These are phyloP conservation scores for Populus davidiana DNA, from an alignment of 345 rosid species.

Conservation along the genomic window DNA sequence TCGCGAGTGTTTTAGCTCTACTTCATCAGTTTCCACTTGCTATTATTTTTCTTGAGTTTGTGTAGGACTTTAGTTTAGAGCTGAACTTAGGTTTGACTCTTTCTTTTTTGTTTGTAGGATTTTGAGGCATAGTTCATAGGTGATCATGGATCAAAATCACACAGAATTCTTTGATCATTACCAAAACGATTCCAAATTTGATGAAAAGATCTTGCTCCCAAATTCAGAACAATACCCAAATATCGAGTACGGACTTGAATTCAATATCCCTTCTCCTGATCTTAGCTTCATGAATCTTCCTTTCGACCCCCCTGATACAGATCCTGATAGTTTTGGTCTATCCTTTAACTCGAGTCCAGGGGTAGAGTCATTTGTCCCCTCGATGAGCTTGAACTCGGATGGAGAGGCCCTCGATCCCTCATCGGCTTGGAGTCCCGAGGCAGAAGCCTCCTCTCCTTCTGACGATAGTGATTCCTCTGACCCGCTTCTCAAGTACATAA, in stretches of 20 bases:
- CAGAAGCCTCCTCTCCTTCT: constrained; percentile 24
- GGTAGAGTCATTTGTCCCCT: constrained; percentile 9
- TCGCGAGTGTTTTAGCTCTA: no score
- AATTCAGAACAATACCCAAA: constrained; percentile 4
- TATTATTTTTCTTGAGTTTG: neutral
- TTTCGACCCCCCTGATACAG: constrained; percentile 12
- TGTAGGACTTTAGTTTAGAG: neutral
- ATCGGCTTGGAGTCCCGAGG: constrained; percentile 29
- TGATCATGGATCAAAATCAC: constrained; percentile 17
- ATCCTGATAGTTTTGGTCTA: neutral
- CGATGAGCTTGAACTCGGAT: neutral
- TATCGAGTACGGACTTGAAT: neutral
- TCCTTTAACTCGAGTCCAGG: constrained; percentile 11
- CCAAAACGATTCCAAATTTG: neutral
- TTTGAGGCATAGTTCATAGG: neutral
- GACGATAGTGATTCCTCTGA: constrained; percentile 27
- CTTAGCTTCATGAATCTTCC: constrained; percentile 10
- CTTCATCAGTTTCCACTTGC: neutral
- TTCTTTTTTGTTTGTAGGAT: neutral
- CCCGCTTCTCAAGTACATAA: constrained; percentile 28
- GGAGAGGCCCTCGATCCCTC: constrained; percentile 9
- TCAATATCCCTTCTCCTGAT: constrained; percentile 14
- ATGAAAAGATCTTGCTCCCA: constrained; percentile 1
- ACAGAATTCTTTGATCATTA: neutral
- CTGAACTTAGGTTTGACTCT: neutral